Conservation (phyloP, 2,329 filamentous ascomycete species). For the Onygena corvina region DNA sequence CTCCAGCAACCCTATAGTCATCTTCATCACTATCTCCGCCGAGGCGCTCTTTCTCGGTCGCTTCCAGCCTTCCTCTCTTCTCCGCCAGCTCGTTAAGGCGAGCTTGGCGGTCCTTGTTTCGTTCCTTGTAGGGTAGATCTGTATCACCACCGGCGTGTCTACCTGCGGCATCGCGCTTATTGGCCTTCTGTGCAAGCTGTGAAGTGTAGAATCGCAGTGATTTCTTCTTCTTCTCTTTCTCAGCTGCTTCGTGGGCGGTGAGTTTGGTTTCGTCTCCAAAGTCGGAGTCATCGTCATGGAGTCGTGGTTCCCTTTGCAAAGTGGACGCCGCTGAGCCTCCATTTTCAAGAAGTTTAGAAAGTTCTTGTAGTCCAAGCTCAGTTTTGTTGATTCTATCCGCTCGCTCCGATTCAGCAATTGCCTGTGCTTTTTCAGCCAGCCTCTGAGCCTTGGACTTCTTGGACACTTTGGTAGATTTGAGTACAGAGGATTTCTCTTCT, state of each 20-base stretch:
- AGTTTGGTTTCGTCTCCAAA: constrained; percentile 82
- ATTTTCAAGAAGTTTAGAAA: constrained; percentile 48
- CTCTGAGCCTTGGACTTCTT: constrained; percentile 39
- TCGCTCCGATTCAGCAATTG: constrained; percentile 42
- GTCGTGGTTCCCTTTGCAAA: constrained; percentile 24
- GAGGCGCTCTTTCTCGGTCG: constrained; percentile 53
- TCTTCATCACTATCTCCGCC: constrained; percentile 59
- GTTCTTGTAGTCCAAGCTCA: constrained; percentile 60
- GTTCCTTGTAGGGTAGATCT: constrained; percentile 69
- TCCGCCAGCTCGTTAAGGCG: constrained; percentile 83
- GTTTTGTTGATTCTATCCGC: constrained; percentile 44
- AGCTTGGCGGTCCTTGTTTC: constrained; percentile 71
- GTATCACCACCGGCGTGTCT: constrained; percentile 48
- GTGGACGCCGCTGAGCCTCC: constrained; percentile 38
- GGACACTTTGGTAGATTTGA: constrained; percentile 26
- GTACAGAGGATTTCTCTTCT: constrained; percentile 20
- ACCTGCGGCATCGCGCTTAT: constrained; percentile 56
- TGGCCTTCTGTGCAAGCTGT: constrained; percentile 89
- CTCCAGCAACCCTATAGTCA: constrained; percentile 43
- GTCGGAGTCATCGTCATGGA: constrained; percentile 57
- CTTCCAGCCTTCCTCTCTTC: constrained; percentile 57
- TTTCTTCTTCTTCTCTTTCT: constrained; percentile 84
- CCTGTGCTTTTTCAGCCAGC: constrained; percentile 43
- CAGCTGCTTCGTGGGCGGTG: constrained; percentile 64
- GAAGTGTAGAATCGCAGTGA: constrained; percentile 95